Evolutionary conservation across 2,329 filamentous ascomycete species (phyloP).

Genomic region (Tolypocladium cylindrosporum): DNA sequence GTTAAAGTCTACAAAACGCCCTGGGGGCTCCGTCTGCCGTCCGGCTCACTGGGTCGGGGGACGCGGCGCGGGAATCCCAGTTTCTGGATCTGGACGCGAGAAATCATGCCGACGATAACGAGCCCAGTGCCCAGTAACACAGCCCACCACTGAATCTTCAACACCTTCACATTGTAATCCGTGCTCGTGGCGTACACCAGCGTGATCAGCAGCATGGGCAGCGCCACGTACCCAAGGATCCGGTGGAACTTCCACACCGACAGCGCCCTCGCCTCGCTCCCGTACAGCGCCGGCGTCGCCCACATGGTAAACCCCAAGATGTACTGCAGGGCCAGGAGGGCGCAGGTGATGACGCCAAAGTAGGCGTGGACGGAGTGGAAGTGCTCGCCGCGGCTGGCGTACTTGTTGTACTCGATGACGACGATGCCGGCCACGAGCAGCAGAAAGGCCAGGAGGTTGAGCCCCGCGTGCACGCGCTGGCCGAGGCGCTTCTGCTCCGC

Average conservation of each 20-base stretch:
- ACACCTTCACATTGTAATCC: slow-evolving; percentile 55
- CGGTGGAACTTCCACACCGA: slow-evolving; percentile 86
- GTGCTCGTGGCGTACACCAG: slow-evolving; percentile 69
- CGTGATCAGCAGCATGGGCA: slow-evolving; percentile 63
- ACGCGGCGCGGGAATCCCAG: not conserved
- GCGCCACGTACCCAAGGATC: slow-evolving; percentile 61
- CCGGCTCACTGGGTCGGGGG: not conserved
- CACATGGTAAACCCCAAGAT: slow-evolving; percentile 76
- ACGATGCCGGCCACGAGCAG: slow-evolving; percentile 54
- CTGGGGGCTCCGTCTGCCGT: not conserved
- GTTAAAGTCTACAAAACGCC: too few species aligned
- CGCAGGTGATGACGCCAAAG: slow-evolving; percentile 67
- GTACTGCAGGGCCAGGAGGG: slow-evolving; percentile 62
- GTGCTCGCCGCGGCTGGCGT: slow-evolving; percentile 53
- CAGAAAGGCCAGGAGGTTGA: slow-evolving; percentile 58
- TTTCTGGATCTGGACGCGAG: slow-evolving; percentile 75
- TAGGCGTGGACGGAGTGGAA: slow-evolving; percentile 76
- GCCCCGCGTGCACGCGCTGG: slow-evolving; percentile 52
- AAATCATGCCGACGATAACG: slow-evolving; percentile 60
- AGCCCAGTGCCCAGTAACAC: slow-evolving; percentile 56
- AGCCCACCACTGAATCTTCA: slow-evolving; percentile 69
- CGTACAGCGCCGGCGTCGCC: slow-evolving; percentile 64
- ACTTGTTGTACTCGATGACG: slow-evolving; percentile 79
- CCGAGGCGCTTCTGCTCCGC: slow-evolving; percentile 58
- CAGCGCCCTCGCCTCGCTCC: slow-evolving; percentile 71